These are phyloP conservation scores for Diaporthe amygdali DNA, from an alignment of 2,329 filamentous ascomycete genomes.

Conservation along the genomic window DNA sequence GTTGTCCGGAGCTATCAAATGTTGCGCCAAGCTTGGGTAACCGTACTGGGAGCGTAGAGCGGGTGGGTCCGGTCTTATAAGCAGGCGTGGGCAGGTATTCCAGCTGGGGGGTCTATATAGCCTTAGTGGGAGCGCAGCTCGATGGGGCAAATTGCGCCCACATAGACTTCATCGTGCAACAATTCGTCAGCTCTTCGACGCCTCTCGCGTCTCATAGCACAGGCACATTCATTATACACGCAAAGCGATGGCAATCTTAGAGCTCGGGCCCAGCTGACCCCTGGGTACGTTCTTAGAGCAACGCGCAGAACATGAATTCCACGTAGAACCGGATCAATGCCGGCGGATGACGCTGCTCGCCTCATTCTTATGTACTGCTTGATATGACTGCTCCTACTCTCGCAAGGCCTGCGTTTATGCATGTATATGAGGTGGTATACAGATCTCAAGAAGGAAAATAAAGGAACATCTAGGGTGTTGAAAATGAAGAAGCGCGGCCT, in stretches of 20 bases:
- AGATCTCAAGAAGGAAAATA: background rate
- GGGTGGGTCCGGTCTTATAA: background rate
- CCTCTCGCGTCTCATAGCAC: background rate
- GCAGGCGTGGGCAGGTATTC: background rate
- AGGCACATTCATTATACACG: no score
- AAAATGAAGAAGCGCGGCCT: slow-evolving; percentile 12
- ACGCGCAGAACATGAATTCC: background rate
- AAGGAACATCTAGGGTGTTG: slow-evolving; percentile 1
- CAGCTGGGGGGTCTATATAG: no score
- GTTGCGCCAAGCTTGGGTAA: background rate
- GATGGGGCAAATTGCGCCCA: no score
- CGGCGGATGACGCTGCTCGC: background rate
- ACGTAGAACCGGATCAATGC: background rate
- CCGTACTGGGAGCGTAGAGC: background rate
- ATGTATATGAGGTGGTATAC: slow-evolving; percentile 8
- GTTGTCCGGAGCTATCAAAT: background rate
- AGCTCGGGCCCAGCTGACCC: background rate
- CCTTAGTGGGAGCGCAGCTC: no score
- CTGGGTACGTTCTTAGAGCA: background rate
- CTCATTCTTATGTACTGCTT: background rate
- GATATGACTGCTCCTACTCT: background rate
- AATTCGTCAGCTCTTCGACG: background rate
- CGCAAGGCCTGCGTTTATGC: background rate
- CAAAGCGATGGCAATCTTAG: background rate
- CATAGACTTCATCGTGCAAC: background rate